Percentiles rank a stretch among this genome's conserved stretches.
These are phyloP conservation scores for Heritiera fomes DNA, from an alignment of 345 rosid species.

Conservation along the genomic window DNA sequence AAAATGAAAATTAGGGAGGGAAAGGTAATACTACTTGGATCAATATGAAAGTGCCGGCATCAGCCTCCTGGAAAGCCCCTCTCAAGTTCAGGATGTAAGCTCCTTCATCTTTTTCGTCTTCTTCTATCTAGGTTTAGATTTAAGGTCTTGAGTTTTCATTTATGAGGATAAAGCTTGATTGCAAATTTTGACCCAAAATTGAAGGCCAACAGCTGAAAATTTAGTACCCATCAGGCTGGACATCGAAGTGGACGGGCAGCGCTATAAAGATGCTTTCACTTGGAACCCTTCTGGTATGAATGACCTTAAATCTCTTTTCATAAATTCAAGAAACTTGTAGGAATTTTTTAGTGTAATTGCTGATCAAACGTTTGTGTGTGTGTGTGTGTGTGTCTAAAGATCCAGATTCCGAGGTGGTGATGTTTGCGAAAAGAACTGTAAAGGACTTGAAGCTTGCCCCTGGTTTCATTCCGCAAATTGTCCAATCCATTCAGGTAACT, in stretches of 20 bases:
- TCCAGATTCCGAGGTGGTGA: slow-evolving; percentile 82
- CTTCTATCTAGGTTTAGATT: neutral
- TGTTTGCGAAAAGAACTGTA: slow-evolving; percentile 85
- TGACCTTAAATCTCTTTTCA: neutral
- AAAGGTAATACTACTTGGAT: neutral
- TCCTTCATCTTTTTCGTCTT: slow-evolving; percentile 1
- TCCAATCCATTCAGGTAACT: slow-evolving; percentile 87
- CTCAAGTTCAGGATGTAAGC: slow-evolving; percentile 86
- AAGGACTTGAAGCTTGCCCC: slow-evolving; percentile 93
- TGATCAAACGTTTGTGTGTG: neutral
- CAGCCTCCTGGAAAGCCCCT: slow-evolving; percentile 52
- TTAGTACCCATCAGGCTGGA: slow-evolving; percentile 87
- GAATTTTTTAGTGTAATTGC: neutral
- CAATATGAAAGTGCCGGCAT: slow-evolving; percentile 48
- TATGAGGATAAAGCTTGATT: neutral
- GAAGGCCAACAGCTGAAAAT: slow-evolving; percentile 86
- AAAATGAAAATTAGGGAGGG: slow-evolving; percentile 8
- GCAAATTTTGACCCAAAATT: neutral
- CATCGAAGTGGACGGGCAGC: slow-evolving; percentile 89
- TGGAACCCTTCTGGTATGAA: slow-evolving; percentile 88
- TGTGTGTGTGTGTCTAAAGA: slow-evolving; percentile 34
- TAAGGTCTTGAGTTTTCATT: neutral
- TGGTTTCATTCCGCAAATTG: slow-evolving; percentile 73
- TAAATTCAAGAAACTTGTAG: neutral
- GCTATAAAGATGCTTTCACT: slow-evolving; percentile 86